Evolutionary conservation across 2,329 filamentous ascomycete species (phyloP), one percentile per base, ranked within the genome.

Genomic region (Cercospora beticola): DNA sequence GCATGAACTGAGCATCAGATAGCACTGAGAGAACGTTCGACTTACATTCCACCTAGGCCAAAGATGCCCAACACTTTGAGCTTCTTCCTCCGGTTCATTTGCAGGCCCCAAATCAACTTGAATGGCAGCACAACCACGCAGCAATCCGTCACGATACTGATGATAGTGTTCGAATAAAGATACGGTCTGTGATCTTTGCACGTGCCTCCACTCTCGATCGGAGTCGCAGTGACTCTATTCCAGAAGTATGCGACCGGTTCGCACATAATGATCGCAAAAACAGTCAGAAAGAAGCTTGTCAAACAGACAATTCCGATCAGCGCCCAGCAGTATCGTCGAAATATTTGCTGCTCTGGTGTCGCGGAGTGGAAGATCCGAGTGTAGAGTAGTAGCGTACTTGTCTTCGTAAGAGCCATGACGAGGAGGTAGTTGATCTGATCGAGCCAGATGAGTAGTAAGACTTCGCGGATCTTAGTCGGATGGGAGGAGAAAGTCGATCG

Each of bases 391-490:
- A 64, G 33, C 5, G 62, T 64, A 30, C 49, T 57, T 18, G 62
- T 64, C 26, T 64, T 64, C 21, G 62, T 58, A 10, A 64, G 31
- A 2, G 62, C 62, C 62, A 64, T 64, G 33, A 64, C 62, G 8
- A 64, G 31, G 2, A 64, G 31, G 16, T 64, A 64, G 5, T 64
- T 64, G 62, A 64, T 64, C 5, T 64, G 62, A 64, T 64, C 62
- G 49, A 64, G 62, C 62, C 62, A 64, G 33, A 64, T 64, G 12
- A 64, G 18, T 8, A 64, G 49, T 16, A 64, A 14, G 12, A 58
- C 52, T 18, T 23, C 23, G 0, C 31, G 31, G 23, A 64, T 30
- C 28, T 43, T 54, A 0, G 30, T 21, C 30, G 62, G 62, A n/a
- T 31, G 18, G 2, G 62, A 56, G 52, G 40, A 58, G 21, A 30